Evolutionary conservation across 352 stramenopile species (phyloP), one percentile per base, ranked within the genome.

Genomic region (Aphanomyces euteiches): DNA sequence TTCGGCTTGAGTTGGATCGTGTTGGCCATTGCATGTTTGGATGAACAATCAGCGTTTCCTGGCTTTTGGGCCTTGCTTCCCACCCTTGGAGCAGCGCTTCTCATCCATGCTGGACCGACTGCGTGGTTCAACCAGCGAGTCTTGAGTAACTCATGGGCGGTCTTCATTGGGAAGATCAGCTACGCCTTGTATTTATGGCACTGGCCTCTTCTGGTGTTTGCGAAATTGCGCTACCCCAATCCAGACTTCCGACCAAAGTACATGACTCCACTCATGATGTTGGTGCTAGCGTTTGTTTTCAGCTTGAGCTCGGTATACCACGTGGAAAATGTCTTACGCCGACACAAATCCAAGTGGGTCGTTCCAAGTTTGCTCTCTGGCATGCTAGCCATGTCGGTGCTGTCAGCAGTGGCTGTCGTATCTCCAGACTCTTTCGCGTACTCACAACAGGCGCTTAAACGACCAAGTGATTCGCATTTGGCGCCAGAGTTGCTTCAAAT

Each of bases 131-230:
- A 72, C 47, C n/a, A 36, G 57, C 37, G 67, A 12, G 8, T 58
- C 47, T 34, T 72, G 7, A 56, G 47, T 57, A 40, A 67, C 40
- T 38, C 34, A 7, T 12, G 28, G 34, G 37, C 39, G 37, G 19
- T 69, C 34, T 72, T 66, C 39, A 17, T 72, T 15, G 66, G 66
- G 3, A 38, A 66, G 13, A 72, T 72, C 36, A 69, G 56, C 17
- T 72, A 72, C 41, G 34, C 66, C n/a, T 34, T 72, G 39, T 68
- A 72, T 19, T 34, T 72, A 5, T 72, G 66, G 66, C 66, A 72
- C 56, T 72, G 66, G 66, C 66, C 66, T 10, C 58, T 72, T 13
- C 66, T 72, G 1, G 66, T 72, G 56, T 67, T 57, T n/a, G 39
- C 66, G 7, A 72, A 67, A 36, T 40, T 45, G 3, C 66, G n/a